These are phyloP conservation scores for Zangia roseola DNA, from an alignment of 768 basidiomycete species.

Conservation along the genomic window DNA sequence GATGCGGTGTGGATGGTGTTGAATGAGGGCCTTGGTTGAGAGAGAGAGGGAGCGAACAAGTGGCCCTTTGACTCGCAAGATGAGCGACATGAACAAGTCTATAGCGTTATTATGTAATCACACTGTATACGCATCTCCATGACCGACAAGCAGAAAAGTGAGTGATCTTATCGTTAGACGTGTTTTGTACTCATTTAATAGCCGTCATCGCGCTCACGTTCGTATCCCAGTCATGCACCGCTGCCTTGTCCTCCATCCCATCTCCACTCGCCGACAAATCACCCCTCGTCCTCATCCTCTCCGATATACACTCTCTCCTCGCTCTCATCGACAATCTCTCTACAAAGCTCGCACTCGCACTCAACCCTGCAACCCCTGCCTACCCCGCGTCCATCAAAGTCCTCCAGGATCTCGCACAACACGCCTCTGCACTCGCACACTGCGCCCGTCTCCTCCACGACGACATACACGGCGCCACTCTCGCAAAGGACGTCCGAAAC, in stretches of 20 bases:
- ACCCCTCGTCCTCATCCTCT: conserved; percentile 40
- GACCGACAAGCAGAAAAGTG: conserved; percentile 27
- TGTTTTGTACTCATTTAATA: too few relatives aligned
- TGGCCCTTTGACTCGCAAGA: neutral
- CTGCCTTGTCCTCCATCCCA: conserved; percentile 13
- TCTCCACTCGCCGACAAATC: neutral
- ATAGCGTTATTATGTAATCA: conserved; percentile 30
- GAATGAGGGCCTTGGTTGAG: conserved; percentile 3
- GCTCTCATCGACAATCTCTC: conserved; percentile 53
- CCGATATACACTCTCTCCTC: conserved; percentile 58
- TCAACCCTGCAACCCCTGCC: conserved; percentile 57
- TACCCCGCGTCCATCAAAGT: conserved; percentile 50
- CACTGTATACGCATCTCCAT: conserved; percentile 20
- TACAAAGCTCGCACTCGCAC: conserved; percentile 61
- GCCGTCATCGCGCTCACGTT: conserved; percentile 10
- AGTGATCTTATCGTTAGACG: too few relatives aligned
- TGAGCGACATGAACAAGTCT: conserved; percentile 31
- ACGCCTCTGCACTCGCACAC: conserved; percentile 49
- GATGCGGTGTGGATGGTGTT: conserved; percentile 36
- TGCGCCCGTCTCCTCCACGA: conserved; percentile 46
- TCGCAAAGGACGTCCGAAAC: conserved; percentile 43
- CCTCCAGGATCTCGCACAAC: conserved; percentile 51
- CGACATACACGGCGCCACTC: conserved; percentile 42
- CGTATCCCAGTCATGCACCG: conserved; percentile 19
- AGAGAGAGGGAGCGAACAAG: conserved; percentile 11